Conservation (phyloP, 164 flowering plant genomes). For the Litsea cubeba region DNA sequence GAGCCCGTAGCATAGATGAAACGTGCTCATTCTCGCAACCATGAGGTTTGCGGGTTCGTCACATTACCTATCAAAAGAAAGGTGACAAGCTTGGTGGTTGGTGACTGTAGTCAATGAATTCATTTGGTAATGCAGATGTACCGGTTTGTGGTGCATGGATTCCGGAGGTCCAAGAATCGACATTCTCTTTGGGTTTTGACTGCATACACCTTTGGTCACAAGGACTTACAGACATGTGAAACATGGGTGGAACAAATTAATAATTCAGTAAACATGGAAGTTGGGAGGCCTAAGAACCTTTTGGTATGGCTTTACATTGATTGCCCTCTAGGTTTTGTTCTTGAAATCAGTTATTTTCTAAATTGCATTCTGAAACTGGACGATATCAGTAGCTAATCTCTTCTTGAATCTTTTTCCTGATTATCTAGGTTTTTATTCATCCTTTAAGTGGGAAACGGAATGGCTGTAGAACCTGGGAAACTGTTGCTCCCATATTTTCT, state of each 20-base stretch:
- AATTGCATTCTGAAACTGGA: not conserved
- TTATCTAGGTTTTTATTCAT: slow-evolving; percentile 74
- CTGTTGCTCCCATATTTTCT: slow-evolving; percentile 70
- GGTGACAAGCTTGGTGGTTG: not conserved
- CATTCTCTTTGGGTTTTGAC: slow-evolving; percentile 47
- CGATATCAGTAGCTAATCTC: slow-evolving; percentile 4
- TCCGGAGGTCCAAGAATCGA: slow-evolving; percentile 41
- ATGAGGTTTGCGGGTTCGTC: too few species aligned
- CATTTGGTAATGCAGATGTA: slow-evolving; percentile 54
- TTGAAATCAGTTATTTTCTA: not conserved
- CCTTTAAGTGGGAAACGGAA: slow-evolving; percentile 84
- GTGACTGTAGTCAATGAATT: not conserved
- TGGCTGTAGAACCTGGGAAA: slow-evolving; percentile 74
- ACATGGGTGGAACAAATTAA: slow-evolving; percentile 56
- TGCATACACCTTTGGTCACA: slow-evolving; percentile 65
- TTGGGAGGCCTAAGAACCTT: slow-evolving; percentile 71
- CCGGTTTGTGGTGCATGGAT: slow-evolving; percentile 67
- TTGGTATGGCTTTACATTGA: slow-evolving; percentile 45
- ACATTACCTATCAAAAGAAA: not conserved
- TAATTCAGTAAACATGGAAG: slow-evolving; percentile 37
- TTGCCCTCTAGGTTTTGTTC: not conserved
- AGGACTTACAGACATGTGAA: slow-evolving; percentile 51
- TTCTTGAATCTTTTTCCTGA: slow-evolving; percentile 19
- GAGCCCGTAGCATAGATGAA: too few species aligned
- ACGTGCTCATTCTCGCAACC: too few species aligned